These are phyloP conservation scores for Ploettnerulaceae sp. DNA, from an alignment of 2,329 filamentous ascomycete genomes.

Conservation along the genomic window DNA sequence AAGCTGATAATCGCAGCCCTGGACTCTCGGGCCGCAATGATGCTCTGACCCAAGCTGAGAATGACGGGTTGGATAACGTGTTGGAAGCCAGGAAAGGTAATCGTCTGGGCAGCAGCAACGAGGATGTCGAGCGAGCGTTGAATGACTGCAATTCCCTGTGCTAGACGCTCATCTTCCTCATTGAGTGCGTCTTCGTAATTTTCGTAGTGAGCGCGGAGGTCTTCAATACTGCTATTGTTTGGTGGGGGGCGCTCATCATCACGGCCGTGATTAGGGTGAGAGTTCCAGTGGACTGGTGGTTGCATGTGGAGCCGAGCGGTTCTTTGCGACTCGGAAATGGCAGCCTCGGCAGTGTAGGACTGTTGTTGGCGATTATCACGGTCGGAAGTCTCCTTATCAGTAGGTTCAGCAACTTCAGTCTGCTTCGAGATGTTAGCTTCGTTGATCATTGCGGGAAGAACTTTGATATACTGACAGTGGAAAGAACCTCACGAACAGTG, in stretches of 20 bases:
- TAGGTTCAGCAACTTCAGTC: too few relatives aligned
- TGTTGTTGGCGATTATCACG: constrained; percentile 2
- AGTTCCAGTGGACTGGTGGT: too few relatives aligned
- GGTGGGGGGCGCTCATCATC: background rate
- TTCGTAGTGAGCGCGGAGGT: background rate
- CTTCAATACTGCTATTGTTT: background rate
- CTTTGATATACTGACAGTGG: background rate
- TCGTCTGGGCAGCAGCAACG: background rate
- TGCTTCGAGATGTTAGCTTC: too few relatives aligned
- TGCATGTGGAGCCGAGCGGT: too few relatives aligned
- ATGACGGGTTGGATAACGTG: background rate
- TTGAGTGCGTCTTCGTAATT: background rate
- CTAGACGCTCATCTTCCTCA: background rate
- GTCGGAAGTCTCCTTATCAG: background rate
- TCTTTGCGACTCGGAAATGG: too few relatives aligned
- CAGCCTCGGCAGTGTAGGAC: background rate
- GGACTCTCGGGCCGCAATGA: background rate
- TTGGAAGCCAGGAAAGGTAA: background rate
- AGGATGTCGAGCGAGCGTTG: background rate
- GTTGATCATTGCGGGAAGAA: too few relatives aligned
- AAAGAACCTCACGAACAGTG: background rate
- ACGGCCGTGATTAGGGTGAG: background rate
- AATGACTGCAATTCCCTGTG: background rate
- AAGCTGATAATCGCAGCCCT: background rate
- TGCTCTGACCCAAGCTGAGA: background rate